phyloP scores from a whole-genome alignment of 1,284 basidiomycete species.

The Meripilus lineatus region DNA sequence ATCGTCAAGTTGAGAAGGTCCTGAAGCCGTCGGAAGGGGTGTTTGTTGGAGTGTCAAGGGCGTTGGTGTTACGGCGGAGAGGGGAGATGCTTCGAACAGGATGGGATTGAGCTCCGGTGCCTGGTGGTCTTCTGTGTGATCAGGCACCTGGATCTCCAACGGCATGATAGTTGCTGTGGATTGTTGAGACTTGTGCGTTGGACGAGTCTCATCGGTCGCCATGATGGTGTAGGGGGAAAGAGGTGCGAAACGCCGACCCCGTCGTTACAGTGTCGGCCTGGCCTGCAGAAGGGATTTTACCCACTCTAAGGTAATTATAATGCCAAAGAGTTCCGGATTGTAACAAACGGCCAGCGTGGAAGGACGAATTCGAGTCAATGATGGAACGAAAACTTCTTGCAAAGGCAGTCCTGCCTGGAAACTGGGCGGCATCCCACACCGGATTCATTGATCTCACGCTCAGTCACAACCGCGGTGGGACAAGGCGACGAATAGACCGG shows the following conservation, averaged over 20 bases:
- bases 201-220: neutral
- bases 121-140: neutral
- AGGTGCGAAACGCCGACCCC: neutral
- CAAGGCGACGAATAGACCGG: too few species aligned
- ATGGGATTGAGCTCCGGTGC: neutral
- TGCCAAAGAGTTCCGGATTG: neutral
- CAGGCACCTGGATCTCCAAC: neutral
- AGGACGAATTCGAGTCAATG: neutral
- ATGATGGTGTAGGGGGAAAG: neutral
- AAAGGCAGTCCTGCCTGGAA: too few species aligned
- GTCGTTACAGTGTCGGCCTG: neutral
- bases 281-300: neutral
- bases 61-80: conserved; percentile 2
- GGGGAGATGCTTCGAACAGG: neutral
- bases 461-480: too few species aligned
- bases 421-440: too few species aligned
- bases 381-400: too few species aligned
- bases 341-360: neutral
- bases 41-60: neutral
- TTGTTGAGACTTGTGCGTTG: neutral
- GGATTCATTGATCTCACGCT: too few species aligned
- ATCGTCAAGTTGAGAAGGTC: conserved; percentile 28
- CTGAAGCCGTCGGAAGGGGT: neutral
- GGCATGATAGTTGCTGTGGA: neutral
- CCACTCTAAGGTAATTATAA: neutral